These are phyloP conservation scores for Sugiyamaella novakii DNA, from an alignment of 1,139 yeast genomes.

Conservation along the genomic window DNA sequence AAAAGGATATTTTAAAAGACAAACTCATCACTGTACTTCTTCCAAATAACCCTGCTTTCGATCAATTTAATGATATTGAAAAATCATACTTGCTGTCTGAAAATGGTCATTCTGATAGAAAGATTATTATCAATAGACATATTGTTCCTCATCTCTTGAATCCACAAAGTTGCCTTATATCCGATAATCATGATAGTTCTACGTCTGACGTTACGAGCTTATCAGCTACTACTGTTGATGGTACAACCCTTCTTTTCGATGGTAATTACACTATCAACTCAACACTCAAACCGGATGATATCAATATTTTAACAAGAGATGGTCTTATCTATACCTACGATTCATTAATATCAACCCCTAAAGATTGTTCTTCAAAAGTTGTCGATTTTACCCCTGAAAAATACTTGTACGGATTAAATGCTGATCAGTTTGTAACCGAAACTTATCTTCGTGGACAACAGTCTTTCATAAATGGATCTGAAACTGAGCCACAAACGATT, in stretches of 20 bases:
- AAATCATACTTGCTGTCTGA: conserved; percentile 48
- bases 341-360: conserved; percentile 43
- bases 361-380: conserved; percentile 33
- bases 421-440: conserved; percentile 69
- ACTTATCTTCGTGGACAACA: conserved; percentile 62
- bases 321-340: conserved; percentile 66
- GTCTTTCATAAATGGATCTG: conserved; percentile 57
- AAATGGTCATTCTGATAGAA: conserved; percentile 45
- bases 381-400: conserved; percentile 66
- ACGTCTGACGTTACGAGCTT: conserved; percentile 38
- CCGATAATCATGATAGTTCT: too few relatives aligned
- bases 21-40: conserved; percentile 46
- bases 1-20: conserved; percentile 6
- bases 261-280: conserved; percentile 30
- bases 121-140: conserved; percentile 43
- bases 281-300: conserved; percentile 39
- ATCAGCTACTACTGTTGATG: conserved; percentile 32
- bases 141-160: conserved; percentile 36
- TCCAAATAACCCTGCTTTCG: conserved; percentile 50
- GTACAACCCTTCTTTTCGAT: conserved; percentile 29
- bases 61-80: conserved; percentile 49
- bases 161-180: conserved; percentile 37
- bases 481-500: conserved; percentile 54
- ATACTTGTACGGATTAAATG: conserved; percentile 69
- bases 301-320: conserved; percentile 55